Evolutionary conservation across 352 stramenopile species (phyloP).

Genomic region (Aphanomyces stellatus): DNA sequence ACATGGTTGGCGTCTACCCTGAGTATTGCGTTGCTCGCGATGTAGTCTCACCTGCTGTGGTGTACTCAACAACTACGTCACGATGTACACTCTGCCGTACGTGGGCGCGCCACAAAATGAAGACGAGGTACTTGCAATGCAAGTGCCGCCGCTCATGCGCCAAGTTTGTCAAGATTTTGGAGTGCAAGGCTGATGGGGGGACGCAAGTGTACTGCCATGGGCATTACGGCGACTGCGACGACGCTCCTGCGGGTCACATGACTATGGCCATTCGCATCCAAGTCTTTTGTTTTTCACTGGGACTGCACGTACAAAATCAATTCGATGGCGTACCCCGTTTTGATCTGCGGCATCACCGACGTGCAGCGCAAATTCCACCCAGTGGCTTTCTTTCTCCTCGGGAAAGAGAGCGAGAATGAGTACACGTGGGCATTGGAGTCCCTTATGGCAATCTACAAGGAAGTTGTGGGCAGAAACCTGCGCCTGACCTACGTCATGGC

Average conservation of each 20-base stretch:
- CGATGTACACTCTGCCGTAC: background rate
- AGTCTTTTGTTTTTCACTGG: background rate
- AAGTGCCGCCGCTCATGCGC: background rate
- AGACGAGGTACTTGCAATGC: background rate
- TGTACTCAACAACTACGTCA: background rate
- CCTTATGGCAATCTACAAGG: background rate
- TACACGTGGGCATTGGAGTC: background rate
- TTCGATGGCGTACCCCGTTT: background rate
- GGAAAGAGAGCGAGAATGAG: background rate
- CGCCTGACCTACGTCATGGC: background rate
- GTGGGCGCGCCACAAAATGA: background rate
- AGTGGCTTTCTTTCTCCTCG: background rate
- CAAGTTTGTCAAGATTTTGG: background rate
- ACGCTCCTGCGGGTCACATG: background rate
- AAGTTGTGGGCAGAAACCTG: background rate
- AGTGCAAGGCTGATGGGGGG: background rate
- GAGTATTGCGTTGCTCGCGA: background rate
- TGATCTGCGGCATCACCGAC: background rate
- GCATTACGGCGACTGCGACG: background rate
- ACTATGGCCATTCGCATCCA: background rate
- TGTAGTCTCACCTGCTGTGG: background rate
- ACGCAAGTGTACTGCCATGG: background rate
- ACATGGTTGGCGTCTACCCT: background rate
- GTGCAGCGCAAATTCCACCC: background rate
- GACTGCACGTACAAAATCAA: background rate